phyloP scores from a whole-genome alignment of 768 basidiomycete species.

The Heimioporus sp. region DNA sequence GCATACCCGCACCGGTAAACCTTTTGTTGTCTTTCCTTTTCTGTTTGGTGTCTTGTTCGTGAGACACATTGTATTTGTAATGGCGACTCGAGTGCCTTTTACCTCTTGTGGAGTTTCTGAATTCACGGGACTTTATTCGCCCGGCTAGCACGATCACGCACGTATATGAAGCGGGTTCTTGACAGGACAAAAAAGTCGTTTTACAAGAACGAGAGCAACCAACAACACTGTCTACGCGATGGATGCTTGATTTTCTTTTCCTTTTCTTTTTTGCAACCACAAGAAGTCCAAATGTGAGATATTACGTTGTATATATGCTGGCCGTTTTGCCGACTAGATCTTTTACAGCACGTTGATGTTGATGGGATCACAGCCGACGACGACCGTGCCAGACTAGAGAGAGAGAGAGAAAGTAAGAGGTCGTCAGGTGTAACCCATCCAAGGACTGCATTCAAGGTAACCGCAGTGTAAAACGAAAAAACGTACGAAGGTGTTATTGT shows the following conservation, averaged over 20 bases:
- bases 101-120: too few species aligned
- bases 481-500: background rate
- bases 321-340: background rate
- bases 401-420: background rate
- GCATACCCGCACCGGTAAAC: constrained; percentile 25
- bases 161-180: too few species aligned
- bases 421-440: background rate
- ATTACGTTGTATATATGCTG: background rate
- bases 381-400: constrained; percentile 2
- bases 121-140: too few species aligned
- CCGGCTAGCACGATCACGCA: too few species aligned
- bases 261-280: background rate
- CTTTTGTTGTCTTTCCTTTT: background rate
- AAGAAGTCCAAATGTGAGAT: background rate
- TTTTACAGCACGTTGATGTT: background rate
- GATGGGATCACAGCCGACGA: constrained; percentile 8
- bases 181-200: too few species aligned
- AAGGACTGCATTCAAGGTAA: background rate
- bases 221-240: background rate
- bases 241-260: background rate
- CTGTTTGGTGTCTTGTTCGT: constrained; percentile 1
- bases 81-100: too few species aligned
- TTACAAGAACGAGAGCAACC: background rate
- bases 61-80: too few species aligned
- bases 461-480: too few species aligned